Conservation (phyloP, 495 filamentous ascomycete genomes). For the Elasticomyces elasticus region DNA sequence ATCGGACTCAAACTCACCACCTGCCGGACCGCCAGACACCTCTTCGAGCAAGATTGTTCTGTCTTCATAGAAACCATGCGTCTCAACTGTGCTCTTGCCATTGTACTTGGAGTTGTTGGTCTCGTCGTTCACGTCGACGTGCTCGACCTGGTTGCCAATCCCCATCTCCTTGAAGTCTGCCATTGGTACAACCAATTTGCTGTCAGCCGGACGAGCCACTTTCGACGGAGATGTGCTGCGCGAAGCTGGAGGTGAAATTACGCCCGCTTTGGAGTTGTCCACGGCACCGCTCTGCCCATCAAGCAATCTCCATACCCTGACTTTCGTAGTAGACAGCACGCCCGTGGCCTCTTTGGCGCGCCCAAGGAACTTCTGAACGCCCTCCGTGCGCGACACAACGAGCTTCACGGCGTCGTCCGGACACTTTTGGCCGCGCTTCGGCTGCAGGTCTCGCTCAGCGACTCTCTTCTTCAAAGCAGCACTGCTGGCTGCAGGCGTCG, state of each 20-base stretch:
- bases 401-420: slow-evolving; percentile 45
- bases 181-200: slow-evolving; percentile 61
- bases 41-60: slow-evolving; percentile 73
- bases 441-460: slow-evolving; percentile 43
- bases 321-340: slow-evolving; percentile 59
- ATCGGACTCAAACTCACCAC: slow-evolving; percentile 57
- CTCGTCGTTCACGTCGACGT: slow-evolving; percentile 58
- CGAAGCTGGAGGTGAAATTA: slow-evolving; percentile 49
- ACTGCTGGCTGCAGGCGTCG: background rate
- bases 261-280: slow-evolving; percentile 32
- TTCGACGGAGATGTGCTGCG: slow-evolving; percentile 39
- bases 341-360: slow-evolving; percentile 54
- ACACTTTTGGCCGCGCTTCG: slow-evolving; percentile 43
- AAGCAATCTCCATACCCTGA: slow-evolving; percentile 68
- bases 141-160: slow-evolving; percentile 57
- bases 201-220: slow-evolving; percentile 34
- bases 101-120: slow-evolving; percentile 72
- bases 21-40: slow-evolving; percentile 43
- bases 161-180: slow-evolving; percentile 58
- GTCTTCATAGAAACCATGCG: slow-evolving; percentile 56
- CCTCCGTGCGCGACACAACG: slow-evolving; percentile 57
- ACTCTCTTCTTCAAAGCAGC: slow-evolving; percentile 11
- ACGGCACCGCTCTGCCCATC: slow-evolving; percentile 29
- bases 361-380: slow-evolving; percentile 62
- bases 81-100: slow-evolving; percentile 50